These are phyloP conservation scores for Fusarium paranaense DNA, from an alignment of 2,329 filamentous ascomycete genomes.

Conservation along the genomic window DNA sequence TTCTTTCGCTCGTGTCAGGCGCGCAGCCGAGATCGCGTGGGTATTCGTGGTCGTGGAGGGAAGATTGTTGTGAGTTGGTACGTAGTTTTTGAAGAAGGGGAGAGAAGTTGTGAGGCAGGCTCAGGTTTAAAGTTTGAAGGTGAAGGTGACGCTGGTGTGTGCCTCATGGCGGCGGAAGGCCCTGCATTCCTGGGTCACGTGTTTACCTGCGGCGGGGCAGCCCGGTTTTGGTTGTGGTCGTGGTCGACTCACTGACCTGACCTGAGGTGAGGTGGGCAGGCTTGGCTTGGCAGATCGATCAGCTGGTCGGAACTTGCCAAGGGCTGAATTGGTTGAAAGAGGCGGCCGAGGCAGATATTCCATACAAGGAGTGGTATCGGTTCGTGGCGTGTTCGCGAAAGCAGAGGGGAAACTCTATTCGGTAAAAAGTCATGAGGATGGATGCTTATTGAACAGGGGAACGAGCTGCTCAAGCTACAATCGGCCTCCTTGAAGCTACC, in stretches of 20 bases:
- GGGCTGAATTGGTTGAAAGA: not conserved
- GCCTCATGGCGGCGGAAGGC: conserved; percentile 42
- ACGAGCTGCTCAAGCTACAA: not conserved
- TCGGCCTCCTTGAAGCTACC: not conserved
- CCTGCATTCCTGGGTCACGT: conserved; percentile 47
- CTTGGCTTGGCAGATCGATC: conserved; percentile 3
- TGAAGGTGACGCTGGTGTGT: conserved; percentile 46
- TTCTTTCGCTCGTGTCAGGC: conserved; percentile 25
- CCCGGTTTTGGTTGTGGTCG: conserved; percentile 10
- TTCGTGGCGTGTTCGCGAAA: not conserved
- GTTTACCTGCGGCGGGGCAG: conserved; percentile 45
- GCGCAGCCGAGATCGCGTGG: conserved; percentile 30
- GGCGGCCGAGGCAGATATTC: not conserved
- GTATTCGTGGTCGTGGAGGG: conserved; percentile 14
- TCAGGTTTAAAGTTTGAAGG: conserved; percentile 43
- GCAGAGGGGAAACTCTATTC: not conserved
- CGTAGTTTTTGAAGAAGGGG: conserved; percentile 30
- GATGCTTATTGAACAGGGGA: not conserved
- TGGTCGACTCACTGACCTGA: conserved; percentile 1
- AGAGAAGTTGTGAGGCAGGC: conserved; percentile 40
- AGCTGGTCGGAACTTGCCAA: conserved; percentile 15
- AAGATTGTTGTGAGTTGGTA: conserved; percentile 8
- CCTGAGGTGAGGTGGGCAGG: conserved; percentile 10
- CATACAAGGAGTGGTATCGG: not conserved
- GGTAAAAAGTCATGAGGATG: not conserved